A percentile compares a stretch with the other conserved stretches of the same genome.
Evolutionary conservation across 306 rosid species (phyloP).

Genomic region (Acacia acuminata): DNA sequence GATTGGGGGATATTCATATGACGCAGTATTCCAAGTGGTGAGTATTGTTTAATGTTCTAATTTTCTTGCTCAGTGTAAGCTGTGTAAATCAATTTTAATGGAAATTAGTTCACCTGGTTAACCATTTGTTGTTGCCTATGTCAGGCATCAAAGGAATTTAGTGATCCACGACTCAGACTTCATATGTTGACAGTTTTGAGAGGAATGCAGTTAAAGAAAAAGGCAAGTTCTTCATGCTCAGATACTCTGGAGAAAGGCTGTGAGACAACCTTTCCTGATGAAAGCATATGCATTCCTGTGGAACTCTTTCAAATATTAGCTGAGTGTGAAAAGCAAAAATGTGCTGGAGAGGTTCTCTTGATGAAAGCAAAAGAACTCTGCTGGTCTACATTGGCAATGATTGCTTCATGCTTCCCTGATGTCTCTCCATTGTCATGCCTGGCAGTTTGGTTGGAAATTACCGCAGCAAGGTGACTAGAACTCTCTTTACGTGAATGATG

Average conservation of each 20-base stretch:
- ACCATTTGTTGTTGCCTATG: conserved; percentile 28
- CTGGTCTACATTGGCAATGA: conserved; percentile 93
- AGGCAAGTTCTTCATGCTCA: conserved; percentile 56
- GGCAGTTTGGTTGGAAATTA: conserved; percentile 93
- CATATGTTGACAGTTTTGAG: conserved; percentile 87
- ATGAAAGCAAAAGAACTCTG: conserved; percentile 90
- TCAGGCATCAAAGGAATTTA: conserved; percentile 93
- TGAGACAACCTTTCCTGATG: conserved; percentile 58
- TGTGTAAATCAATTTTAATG: background rate
- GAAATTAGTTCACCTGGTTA: conserved; percentile 31
- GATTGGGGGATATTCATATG: conserved; percentile 84
- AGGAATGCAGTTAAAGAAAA: conserved; percentile 79
- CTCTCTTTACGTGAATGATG: conserved; percentile 32
- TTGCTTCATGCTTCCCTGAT: conserved; percentile 92
- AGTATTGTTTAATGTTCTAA: conserved; percentile 34
- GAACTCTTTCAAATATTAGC: conserved; percentile 91
- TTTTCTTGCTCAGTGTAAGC: conserved; percentile 6
- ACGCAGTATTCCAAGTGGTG: conserved; percentile 71
- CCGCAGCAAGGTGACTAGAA: conserved; percentile 84
- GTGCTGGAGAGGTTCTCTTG: conserved; percentile 86
- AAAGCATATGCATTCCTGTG: conserved; percentile 66
- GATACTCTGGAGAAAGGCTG: conserved; percentile 62
- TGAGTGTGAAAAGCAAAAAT: conserved; percentile 74
- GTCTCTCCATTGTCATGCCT: conserved; percentile 89
- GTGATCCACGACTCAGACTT: conserved; percentile 80